Evolutionary conservation across 306 rosid species (phyloP).

Genomic region (Inga oerstediana): DNA sequence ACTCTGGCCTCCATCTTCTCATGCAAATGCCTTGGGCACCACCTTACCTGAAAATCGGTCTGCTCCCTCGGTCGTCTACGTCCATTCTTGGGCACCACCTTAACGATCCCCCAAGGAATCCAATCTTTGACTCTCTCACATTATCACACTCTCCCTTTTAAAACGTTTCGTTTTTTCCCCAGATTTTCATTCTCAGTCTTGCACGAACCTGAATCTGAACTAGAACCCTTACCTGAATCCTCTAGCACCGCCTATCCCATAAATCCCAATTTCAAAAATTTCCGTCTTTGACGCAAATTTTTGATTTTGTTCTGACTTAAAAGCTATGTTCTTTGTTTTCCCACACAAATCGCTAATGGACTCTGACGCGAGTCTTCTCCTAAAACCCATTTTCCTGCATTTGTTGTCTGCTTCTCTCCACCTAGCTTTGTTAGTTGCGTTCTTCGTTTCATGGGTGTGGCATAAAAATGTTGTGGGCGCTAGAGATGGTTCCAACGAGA

Average conservation of each 20-base stretch:
- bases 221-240: not conserved
- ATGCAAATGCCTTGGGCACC: too few species aligned
- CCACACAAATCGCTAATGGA: slow-evolving; percentile 9
- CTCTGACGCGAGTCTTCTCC: slow-evolving; percentile 24
- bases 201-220: not conserved
- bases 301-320: not conserved
- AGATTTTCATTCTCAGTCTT: not conserved
- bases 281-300: not conserved
- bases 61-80: not conserved
- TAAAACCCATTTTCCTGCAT: slow-evolving; percentile 46
- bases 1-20: too few species aligned
- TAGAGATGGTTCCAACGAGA: slow-evolving; percentile 29
- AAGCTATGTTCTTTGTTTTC: slow-evolving; percentile 8
- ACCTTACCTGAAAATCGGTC: not conserved
- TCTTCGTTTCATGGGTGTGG: slow-evolving; percentile 36
- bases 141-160: not conserved
- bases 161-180: not conserved
- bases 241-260: not conserved
- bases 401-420: slow-evolving; percentile 34
- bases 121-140: not conserved
- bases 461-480: not conserved
- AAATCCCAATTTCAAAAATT: not conserved
- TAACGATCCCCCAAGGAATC: not conserved
- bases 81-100: not conserved
- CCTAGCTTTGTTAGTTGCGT: slow-evolving; percentile 28